A percentile compares a stretch with the other conserved stretches of the same genome.
Evolutionary conservation across 768 basidiomycete genomes (phyloP).

Genomic region (Cubamyces sp.): DNA sequence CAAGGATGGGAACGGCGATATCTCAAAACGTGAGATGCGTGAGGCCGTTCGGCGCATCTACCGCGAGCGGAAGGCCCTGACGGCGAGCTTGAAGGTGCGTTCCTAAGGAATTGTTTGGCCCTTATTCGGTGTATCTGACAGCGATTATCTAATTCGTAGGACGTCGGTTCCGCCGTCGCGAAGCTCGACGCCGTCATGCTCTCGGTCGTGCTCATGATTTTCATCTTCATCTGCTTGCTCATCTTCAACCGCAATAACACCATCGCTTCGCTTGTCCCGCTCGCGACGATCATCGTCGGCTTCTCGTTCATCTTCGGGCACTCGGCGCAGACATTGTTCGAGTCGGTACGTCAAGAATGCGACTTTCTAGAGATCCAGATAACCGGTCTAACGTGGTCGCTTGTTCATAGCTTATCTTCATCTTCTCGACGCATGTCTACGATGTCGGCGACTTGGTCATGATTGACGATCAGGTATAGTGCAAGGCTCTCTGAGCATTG

Average conservation of each 20-base stretch:
- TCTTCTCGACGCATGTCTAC: conserved; percentile 85
- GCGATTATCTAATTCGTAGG: conserved; percentile 41
- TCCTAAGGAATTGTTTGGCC: neutral
- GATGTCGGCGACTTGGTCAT: conserved; percentile 83
- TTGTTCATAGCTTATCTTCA: conserved; percentile 68
- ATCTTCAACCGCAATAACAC: conserved; percentile 74
- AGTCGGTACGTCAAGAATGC: conserved; percentile 57
- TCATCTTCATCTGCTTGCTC: conserved; percentile 72
- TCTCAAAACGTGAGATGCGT: conserved; percentile 78
- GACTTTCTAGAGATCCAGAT: neutral
- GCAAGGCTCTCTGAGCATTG: neutral
- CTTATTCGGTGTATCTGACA: neutral
- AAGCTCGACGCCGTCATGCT: conserved; percentile 81
- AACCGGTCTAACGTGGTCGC: no score
- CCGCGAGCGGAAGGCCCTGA: conserved; percentile 72
- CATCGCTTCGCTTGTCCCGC: conserved; percentile 72
- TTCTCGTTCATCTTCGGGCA: conserved; percentile 88
- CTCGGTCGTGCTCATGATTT: conserved; percentile 54
- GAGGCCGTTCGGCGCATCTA: conserved; percentile 83
- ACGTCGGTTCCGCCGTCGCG: conserved; percentile 71
- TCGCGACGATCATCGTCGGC: conserved; percentile 79
- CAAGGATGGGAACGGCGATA: conserved; percentile 83
- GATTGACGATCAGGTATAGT: conserved; percentile 68
- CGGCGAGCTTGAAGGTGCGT: conserved; percentile 67
- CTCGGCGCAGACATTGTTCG: conserved; percentile 77